Evolutionary conservation across 352 stramenopile species (phyloP).

Genomic region (Globisporangium heterothallicum): DNA sequence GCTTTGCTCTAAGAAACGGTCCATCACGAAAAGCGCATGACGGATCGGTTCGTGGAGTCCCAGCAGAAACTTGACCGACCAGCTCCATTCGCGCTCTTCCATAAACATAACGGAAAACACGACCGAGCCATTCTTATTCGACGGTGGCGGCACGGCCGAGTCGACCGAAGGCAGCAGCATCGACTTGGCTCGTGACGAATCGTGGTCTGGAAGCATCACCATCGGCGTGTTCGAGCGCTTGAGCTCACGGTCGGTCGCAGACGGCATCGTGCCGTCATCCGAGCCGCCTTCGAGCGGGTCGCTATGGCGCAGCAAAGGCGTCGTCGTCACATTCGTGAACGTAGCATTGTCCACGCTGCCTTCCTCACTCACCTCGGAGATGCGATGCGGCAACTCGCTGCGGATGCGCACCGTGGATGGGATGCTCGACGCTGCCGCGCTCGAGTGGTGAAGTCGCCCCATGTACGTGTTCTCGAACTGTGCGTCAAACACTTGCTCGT

Average conservation of each 20-base stretch:
- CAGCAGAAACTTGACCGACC: slow-evolving; percentile 66
- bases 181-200: slow-evolving; percentile 12
- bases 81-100: slow-evolving; percentile 52
- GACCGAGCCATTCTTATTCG: slow-evolving; percentile 40
- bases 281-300: slow-evolving; percentile 15
- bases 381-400: slow-evolving; percentile 28
- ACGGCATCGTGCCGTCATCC: slow-evolving; percentile 11
- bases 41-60: slow-evolving; percentile 73
- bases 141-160: slow-evolving; percentile 40
- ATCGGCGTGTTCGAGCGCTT: slow-evolving; percentile 26
- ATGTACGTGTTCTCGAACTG: neutral
- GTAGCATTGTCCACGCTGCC: slow-evolving; percentile 25
- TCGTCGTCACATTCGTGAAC: neutral
- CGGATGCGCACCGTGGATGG: slow-evolving; percentile 16
- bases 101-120: slow-evolving; percentile 68
- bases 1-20: slow-evolving; percentile 68
- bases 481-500: neutral
- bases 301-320: slow-evolving; percentile 2
- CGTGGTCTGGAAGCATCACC: slow-evolving; percentile 18
- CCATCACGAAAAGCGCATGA: slow-evolving; percentile 78
- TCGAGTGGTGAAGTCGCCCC: neutral
- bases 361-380: slow-evolving; percentile 42
- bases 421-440: neutral
- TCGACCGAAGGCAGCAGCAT: slow-evolving; percentile 14
- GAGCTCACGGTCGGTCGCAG: slow-evolving; percentile 14